A percentile compares a stretch with the other conserved stretches of the same genome.
Conservation (phyloP, 1,284 basidiomycete species). For the Rhodotorula sp. region DNA sequence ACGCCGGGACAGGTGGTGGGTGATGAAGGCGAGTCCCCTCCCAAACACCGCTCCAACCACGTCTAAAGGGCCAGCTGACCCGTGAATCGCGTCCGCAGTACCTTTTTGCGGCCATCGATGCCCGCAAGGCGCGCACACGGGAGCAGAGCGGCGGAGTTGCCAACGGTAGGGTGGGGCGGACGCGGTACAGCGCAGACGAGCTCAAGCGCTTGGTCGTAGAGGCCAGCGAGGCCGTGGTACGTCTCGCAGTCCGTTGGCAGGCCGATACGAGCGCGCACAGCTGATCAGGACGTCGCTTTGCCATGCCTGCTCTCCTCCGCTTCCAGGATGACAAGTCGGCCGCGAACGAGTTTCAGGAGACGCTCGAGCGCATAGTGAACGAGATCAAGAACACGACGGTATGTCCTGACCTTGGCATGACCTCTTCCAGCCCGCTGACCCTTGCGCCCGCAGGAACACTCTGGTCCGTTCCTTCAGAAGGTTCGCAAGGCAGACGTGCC, state of each 20-base stretch:
- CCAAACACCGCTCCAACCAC: background rate
- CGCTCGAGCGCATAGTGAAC: conserved; percentile 75
- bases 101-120: conserved; percentile 42
- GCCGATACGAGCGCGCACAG: too few species aligned
- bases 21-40: conserved; percentile 12
- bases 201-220: conserved; percentile 41
- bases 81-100: conserved; percentile 13
- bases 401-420: conserved; percentile 59
- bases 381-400: conserved; percentile 62
- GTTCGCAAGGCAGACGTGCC: conserved; percentile 77
- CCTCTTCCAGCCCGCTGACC: conserved; percentile 44
- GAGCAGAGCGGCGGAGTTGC: background rate
- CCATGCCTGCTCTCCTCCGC: background rate
- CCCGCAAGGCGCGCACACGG: conserved; percentile 13
- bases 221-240: conserved; percentile 38
- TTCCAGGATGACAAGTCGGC: conserved; percentile 62
- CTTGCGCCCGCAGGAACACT: conserved; percentile 56
- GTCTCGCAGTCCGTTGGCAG: background rate
- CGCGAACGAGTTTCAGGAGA: conserved; percentile 85
- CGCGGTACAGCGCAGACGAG: conserved; percentile 21
- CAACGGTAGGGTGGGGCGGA: conserved; percentile 1
- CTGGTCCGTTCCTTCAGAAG: conserved; percentile 78
- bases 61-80: background rate
- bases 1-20: too few species aligned
- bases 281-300: background rate